Conservation (phyloP, 805 yeast species). For the Candida pseudofarinosa region DNA sequence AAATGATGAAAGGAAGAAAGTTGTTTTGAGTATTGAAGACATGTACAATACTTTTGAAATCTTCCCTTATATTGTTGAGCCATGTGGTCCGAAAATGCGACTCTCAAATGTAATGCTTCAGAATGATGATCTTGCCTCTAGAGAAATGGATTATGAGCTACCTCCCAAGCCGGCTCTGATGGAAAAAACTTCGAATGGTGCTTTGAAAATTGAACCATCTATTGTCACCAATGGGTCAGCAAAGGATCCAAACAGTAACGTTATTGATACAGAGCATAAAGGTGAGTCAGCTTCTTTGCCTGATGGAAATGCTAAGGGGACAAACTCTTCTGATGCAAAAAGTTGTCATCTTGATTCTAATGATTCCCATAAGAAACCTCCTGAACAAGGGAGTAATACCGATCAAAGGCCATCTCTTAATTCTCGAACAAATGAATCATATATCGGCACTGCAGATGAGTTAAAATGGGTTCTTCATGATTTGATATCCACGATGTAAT, state of each 20-base stretch:
- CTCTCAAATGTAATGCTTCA: constrained; percentile 46
- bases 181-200: background rate
- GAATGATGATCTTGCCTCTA: constrained; percentile 48
- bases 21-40: constrained; percentile 60
- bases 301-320: background rate
- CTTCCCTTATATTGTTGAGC: constrained; percentile 66
- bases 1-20: constrained; percentile 5
- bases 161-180: constrained; percentile 22
- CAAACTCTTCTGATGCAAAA: background rate
- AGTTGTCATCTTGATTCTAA: constrained; percentile 1
- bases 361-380: constrained; percentile 4
- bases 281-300: background rate
- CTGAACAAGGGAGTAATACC: background rate
- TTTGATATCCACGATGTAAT: constrained; percentile 42
- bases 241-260: background rate
- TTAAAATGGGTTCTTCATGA: constrained; percentile 70
- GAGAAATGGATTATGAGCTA: constrained; percentile 28
- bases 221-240: constrained; percentile 4
- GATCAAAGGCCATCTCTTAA: constrained; percentile 3
- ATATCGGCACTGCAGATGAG: constrained; percentile 62
- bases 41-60: constrained; percentile 58
- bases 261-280: background rate
- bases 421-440: constrained; percentile 17
- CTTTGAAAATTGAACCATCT: background rate
- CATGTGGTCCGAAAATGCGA: constrained; percentile 55